A percentile compares a stretch with the other conserved stretches of the same genome.
Conservation (phyloP, 805 yeast species). For the Cyberlindnera galapagoensis region DNA sequence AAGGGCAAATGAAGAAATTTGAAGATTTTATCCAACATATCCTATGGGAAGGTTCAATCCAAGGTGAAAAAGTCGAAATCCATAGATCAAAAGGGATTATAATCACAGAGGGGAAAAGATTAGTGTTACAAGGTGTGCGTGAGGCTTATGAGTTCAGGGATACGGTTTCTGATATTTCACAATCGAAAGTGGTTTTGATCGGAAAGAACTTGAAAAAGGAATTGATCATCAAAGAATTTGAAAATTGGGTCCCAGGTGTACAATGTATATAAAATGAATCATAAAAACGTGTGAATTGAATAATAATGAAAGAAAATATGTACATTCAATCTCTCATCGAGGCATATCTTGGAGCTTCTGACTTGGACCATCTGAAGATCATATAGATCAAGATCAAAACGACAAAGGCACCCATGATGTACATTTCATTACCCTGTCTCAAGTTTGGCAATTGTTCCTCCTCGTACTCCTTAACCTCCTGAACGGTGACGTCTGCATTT, state of each 20-base stretch:
- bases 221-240: slow-evolving; percentile 30
- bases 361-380: slow-evolving; percentile 9
- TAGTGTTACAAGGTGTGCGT: slow-evolving; percentile 76
- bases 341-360: slow-evolving; percentile 17
- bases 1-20: slow-evolving; percentile 35
- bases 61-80: slow-evolving; percentile 48
- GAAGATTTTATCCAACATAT: slow-evolving; percentile 63
- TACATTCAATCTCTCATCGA: slow-evolving; percentile 20
- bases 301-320: slow-evolving; percentile 3
- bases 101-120: slow-evolving; percentile 29
- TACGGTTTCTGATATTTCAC: slow-evolving; percentile 30
- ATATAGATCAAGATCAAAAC: slow-evolving; percentile 16
- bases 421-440: slow-evolving; percentile 7
- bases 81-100: slow-evolving; percentile 81
- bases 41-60: slow-evolving; percentile 63
- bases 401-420: slow-evolving; percentile 15
- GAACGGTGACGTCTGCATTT: slow-evolving; percentile 15
- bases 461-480: slow-evolving; percentile 17
- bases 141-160: slow-evolving; percentile 81
- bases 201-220: slow-evolving; percentile 53
- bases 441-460: slow-evolving; percentile 12
- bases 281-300: not conserved
- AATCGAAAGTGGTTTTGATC: slow-evolving; percentile 64
- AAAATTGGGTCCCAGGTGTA: no score
- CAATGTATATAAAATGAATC: slow-evolving; percentile 1